Evolutionary conservation across 495 filamentous ascomycete species (phyloP).

Genomic region (Daldinia loculata): DNA sequence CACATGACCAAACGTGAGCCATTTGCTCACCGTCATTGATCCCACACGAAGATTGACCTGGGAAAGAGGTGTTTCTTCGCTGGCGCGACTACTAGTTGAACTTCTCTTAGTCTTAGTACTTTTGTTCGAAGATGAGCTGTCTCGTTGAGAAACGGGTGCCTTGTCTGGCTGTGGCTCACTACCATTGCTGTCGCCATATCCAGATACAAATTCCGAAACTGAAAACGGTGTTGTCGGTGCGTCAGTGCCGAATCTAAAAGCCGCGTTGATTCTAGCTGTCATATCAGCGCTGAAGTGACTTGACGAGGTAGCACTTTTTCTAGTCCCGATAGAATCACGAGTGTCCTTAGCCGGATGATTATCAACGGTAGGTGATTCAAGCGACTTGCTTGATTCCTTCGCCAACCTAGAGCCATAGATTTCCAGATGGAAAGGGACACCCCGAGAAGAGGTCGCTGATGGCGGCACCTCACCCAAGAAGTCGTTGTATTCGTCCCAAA

Average conservation of each 20-base stretch:
- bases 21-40: constrained; percentile 70
- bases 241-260: constrained; percentile 48
- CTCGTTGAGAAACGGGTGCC: constrained; percentile 40
- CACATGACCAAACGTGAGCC: constrained; percentile 94
- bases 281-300: constrained; percentile 59
- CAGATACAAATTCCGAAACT: constrained; percentile 55
- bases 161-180: constrained; percentile 45
- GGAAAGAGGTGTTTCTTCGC: constrained; percentile 66
- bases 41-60: constrained; percentile 86
- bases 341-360: constrained; percentile 43
- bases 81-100: constrained; percentile 57
- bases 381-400: constrained; percentile 43
- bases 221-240: constrained; percentile 56
- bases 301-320: constrained; percentile 46
- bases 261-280: constrained; percentile 55
- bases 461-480: constrained; percentile 75
- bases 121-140: constrained; percentile 51
- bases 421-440: constrained; percentile 57
- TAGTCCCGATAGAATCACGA: constrained; percentile 45
- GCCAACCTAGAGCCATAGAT: constrained; percentile 46
- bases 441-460: constrained; percentile 60
- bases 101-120: constrained; percentile 50
- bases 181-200: constrained; percentile 58
- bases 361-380: constrained; percentile 54
- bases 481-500: constrained; percentile 96